Base-by-base conservation (phyloP, 805 yeast species). In the Candida mattraensis region DNA sequence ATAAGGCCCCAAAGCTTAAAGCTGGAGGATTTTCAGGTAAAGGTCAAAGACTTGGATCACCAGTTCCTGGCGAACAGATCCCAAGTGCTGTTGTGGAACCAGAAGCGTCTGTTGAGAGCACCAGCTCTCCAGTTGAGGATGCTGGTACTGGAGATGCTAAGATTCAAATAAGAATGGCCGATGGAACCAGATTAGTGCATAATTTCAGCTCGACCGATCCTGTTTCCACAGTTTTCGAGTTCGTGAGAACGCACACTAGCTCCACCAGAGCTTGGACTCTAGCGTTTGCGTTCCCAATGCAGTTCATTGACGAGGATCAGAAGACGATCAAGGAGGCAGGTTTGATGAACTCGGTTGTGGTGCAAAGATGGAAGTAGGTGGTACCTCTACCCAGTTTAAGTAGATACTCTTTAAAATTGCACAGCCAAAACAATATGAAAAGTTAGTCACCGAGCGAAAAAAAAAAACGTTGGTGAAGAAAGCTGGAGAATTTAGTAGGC, bases 41-140 rank as follows among this genome's bases (percentile, higher is more conserved):
- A 2, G 98, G 99, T 13, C 82, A 80, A 35, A 72, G 98, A 51
- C 67, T 91, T 38, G 99, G 99, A 1, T 82, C 94, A 1, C 93
- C 94, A 2, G 83, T 86, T 14, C 93, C 95, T 0, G 86, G 88
- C 0, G 93, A 83, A 33, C 64, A 10, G 27, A 24, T 31, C 3
- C 42, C 60, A 19, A 45, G 51, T n/a, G 50, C 52, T 17, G 42
- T 17, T 9, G 42, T 42, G 18, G 42, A 39, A 7, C 49, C 39
- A 5, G 52, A 48, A 11, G 33, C 37, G 14, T 27, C 35, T 5
- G 18, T 12, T 11, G 22, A 16, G 5, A 47, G 39, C 3, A 17
- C 18, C 5, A 45, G 51, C 37, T 11, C 22, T 5, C 37, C 23
- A 15, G 19, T 33, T 6, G 42, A 40, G 16, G 51, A 55, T 12